These are phyloP conservation scores for Suillus placidus DNA, from an alignment of 768 basidiomycete genomes.

Conservation along the genomic window DNA sequence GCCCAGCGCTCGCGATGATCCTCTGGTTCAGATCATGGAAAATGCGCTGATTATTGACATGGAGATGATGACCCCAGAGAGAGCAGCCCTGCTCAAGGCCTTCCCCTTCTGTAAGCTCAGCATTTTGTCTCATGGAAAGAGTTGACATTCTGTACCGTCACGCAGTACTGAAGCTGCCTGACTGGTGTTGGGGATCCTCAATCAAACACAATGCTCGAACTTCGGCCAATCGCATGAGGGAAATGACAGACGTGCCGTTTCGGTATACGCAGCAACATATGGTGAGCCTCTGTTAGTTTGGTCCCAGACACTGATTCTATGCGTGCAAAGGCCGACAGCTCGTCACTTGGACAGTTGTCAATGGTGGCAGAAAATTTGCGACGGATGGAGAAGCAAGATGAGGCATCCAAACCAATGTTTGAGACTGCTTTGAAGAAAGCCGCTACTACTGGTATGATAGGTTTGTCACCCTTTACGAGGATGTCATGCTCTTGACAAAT, in stretches of 20 bases:
- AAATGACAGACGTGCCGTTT: constrained; percentile 9
- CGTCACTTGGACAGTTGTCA: neutral
- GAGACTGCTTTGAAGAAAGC: constrained; percentile 13
- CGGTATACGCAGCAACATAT: constrained; percentile 12
- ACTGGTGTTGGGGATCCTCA: constrained; percentile 18
- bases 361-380: constrained; percentile 19
- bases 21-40: constrained; percentile 2
- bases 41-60: neutral
- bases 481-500: neutral
- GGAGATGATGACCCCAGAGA: constrained; percentile 1
- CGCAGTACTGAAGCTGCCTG: constrained; percentile 15
- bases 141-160: neutral
- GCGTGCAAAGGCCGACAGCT: neutral
- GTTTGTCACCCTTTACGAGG: constrained; percentile 8
- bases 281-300: neutral
- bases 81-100: neutral
- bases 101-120: constrained; percentile 18
- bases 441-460: constrained; percentile 15
- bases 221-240: neutral
- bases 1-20: constrained; percentile 6
- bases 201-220: constrained; percentile 12
- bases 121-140: neutral
- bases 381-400: constrained; percentile 19
- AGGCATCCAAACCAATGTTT: constrained; percentile 6
- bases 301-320: neutral